phyloP scores from a whole-genome alignment of 2,329 filamentous ascomycete genomes.

The Sclerotinia nivalis region DNA sequence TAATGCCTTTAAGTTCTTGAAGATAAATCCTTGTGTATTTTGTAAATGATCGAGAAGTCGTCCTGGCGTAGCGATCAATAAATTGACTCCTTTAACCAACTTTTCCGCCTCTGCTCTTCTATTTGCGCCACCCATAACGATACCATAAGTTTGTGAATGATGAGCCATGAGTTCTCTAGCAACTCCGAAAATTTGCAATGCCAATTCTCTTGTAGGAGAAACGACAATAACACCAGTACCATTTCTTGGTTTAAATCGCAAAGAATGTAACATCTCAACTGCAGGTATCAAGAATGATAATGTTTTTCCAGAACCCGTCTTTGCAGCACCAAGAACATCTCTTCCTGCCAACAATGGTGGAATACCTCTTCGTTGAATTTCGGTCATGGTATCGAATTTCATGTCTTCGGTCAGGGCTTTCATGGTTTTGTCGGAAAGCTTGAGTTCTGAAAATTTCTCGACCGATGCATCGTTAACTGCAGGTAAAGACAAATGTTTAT shows the following conservation, averaged over 20 bases:
- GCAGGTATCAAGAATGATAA: slow-evolving; percentile 92
- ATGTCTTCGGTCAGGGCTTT: slow-evolving; percentile 79
- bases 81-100: slow-evolving; percentile 88
- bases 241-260: slow-evolving; percentile 93
- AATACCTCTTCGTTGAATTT: slow-evolving; percentile 86
- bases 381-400: slow-evolving; percentile 94
- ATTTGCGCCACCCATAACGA: slow-evolving; percentile 95
- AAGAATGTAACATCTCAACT: slow-evolving; percentile 84
- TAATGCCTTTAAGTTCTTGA: slow-evolving; percentile 89
- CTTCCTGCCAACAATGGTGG: slow-evolving; percentile 85
- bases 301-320: slow-evolving; percentile 96
- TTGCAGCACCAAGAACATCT: slow-evolving; percentile 92
- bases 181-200: slow-evolving; percentile 94
- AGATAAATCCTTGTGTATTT: slow-evolving; percentile 84
- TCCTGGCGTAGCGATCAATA: slow-evolving; percentile 91
- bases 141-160: slow-evolving; percentile 93
- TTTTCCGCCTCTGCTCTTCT: slow-evolving; percentile 89
- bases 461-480: slow-evolving; percentile 26
- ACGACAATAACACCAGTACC: slow-evolving; percentile 91
- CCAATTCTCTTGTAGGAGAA: slow-evolving; percentile 89
- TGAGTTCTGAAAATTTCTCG: slow-evolving; percentile 56
- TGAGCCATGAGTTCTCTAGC: slow-evolving; percentile 89
- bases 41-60: slow-evolving; percentile 91
- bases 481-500: slow-evolving; percentile 31
- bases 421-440: slow-evolving; percentile 84